These are phyloP conservation scores for Neopestalotiopsis sp. DNA, from an alignment of 2,329 filamentous ascomycete genomes.

Conservation along the genomic window DNA sequence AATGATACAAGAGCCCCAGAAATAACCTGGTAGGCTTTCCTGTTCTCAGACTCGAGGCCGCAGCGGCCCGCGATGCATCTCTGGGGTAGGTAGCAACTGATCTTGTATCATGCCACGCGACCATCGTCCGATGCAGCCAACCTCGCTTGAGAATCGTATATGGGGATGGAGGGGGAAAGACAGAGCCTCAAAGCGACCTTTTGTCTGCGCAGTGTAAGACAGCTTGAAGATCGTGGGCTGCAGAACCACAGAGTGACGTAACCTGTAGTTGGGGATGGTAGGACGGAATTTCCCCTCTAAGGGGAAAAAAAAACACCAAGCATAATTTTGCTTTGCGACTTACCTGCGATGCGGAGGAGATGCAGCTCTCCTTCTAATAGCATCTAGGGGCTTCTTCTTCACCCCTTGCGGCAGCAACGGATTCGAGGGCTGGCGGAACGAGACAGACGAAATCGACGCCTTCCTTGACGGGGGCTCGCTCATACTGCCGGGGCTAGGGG, in stretches of 20 bases:
- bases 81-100: constrained; percentile 18
- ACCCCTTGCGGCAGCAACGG: constrained; percentile 54
- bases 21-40: constrained; percentile 11
- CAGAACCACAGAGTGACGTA: neutral
- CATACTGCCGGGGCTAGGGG: constrained; percentile 41
- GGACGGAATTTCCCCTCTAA: neutral
- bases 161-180: neutral
- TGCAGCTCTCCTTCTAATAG: constrained; percentile 47
- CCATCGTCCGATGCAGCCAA: constrained; percentile 15
- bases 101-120: constrained; percentile 20
- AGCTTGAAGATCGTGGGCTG: constrained; percentile 3
- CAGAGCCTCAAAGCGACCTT: constrained; percentile 18
- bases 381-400: constrained; percentile 52
- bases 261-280: neutral
- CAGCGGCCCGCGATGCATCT: constrained; percentile 23
- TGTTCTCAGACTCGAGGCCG: constrained; percentile 18
- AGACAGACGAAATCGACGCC: constrained; percentile 53
- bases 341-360: constrained; percentile 59
- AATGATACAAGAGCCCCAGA: neutral
- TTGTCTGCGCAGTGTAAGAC: constrained; percentile 7
- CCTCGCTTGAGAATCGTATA: constrained; percentile 17
- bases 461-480: constrained; percentile 45
- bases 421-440: constrained; percentile 50
- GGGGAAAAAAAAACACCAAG: constrained; percentile 15
- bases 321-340: constrained; percentile 30